Conservation (phyloP, 2,329 filamentous ascomycete species). For the Balansia obtecta region DNA sequence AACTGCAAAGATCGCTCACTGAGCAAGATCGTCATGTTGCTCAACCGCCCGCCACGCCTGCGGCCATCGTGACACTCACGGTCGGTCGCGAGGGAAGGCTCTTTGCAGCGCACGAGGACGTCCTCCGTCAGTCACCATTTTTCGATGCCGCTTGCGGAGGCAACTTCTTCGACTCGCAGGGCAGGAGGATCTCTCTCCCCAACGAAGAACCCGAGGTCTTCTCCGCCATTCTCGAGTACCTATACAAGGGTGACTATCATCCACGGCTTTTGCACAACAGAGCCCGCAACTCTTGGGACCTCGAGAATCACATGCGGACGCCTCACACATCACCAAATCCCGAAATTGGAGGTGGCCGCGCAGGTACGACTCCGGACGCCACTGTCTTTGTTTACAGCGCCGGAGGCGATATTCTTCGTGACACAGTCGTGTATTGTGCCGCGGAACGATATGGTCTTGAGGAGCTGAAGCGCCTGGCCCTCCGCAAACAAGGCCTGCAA, state of each 20-base stretch:
- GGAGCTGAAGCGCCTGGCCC: constrained; percentile 79
- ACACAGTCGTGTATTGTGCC: constrained; percentile 90
- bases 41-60: constrained; percentile 24
- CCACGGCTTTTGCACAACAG: constrained; percentile 80
- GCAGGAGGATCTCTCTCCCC: constrained; percentile 62
- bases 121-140: constrained; percentile 74
- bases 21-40: constrained; percentile 31
- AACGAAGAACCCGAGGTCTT: constrained; percentile 83
- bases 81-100: constrained; percentile 76
- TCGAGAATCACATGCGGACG: constrained; percentile 51
- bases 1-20: constrained; percentile 74
- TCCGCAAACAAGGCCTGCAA: constrained; percentile 91
- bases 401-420: constrained; percentile 68
- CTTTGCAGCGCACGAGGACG: constrained; percentile 91
- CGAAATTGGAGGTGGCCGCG: constrained; percentile 31
- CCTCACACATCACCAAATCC: constrained; percentile 40
- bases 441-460: constrained; percentile 85
- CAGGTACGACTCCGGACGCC: constrained; percentile 35
- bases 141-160: constrained; percentile 62
- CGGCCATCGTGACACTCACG: constrained; percentile 75
- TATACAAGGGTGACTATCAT: constrained; percentile 95
- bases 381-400: constrained; percentile 60
- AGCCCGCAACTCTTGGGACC: constrained; percentile 75
- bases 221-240: constrained; percentile 86
- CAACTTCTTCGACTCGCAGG: constrained; percentile 62